Evolutionary conservation across 768 basidiomycete species (phyloP).

Genomic region (Agrocybe chaxingu): DNA sequence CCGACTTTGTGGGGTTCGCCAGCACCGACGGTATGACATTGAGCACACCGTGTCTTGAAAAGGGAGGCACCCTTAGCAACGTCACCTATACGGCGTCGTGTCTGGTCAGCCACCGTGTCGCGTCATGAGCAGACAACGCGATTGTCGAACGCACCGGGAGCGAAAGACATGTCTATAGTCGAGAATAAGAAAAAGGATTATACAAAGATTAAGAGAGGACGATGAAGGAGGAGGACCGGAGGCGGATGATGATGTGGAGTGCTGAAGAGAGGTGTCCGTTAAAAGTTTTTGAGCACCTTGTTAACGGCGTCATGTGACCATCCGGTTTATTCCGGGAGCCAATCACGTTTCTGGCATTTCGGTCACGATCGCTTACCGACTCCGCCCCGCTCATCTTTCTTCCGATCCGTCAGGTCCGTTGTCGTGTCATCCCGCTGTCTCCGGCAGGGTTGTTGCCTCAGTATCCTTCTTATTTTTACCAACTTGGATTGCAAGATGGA

Average conservation of each 20-base stretch:
- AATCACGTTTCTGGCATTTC: constrained; percentile 20
- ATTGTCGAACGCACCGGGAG: constrained; percentile 31
- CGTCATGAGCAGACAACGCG: constrained; percentile 40
- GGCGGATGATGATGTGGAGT: constrained; percentile 8
- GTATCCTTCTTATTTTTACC: too few species aligned
- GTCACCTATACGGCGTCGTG: constrained; percentile 54
- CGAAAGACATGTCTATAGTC: constrained; percentile 33
- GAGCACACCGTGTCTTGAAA: constrained; percentile 95
- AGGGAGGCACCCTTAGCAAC: constrained; percentile 85
- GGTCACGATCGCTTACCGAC: background rate
- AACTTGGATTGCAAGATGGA: too few species aligned
- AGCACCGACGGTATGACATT: constrained; percentile 86
- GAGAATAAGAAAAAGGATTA: constrained; percentile 20
- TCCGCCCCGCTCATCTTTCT: too few species aligned
- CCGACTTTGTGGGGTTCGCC: constrained; percentile 87
- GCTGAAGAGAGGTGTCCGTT: constrained; percentile 8
- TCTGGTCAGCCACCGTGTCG: constrained; percentile 12
- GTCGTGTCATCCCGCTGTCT: too few species aligned
- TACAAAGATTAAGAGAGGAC: constrained; percentile 17
- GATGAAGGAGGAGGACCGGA: constrained; percentile 11
- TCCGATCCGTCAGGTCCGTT: too few species aligned
- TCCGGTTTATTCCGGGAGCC: constrained; percentile 31
- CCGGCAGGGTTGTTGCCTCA: too few species aligned
- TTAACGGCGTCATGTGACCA: constrained; percentile 23
- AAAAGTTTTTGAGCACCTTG: constrained; percentile 20